Evolutionary conservation across 2,329 filamentous ascomycete species (phyloP), one percentile per base, ranked within the genome.

Genomic region (Zarea fungicola): DNA sequence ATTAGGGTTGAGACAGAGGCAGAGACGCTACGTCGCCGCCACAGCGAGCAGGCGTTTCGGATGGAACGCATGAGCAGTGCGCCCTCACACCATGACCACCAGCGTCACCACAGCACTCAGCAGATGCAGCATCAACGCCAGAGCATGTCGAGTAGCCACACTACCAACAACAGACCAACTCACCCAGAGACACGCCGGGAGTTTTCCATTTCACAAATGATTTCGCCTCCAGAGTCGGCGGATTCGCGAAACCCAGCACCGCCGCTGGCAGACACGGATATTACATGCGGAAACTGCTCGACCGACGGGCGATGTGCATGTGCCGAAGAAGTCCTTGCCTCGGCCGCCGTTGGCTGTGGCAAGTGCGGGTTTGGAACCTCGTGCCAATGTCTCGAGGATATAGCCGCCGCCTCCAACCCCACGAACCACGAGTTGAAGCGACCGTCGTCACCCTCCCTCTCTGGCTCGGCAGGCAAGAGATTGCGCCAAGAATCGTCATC

Each of bases 351-450:
- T 21, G 82, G 80, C 19, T 90, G 85, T 62, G 81, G 77, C 42
- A 81, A 81, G 49, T 90, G 87, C 62, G 78, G 75, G 16, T 67
- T 80, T 7, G 79, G 76, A 40, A 73, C 74, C 7, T 76, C 76
- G 44, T 90, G 87, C 57, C 75, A 81, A 57, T 87, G 84, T 54
- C 73, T 84, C 28, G 72, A 77, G 42, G 78, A 83, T 52, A 82
- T 82, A 48, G 68, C 69, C 11, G 62, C 64, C 32, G 63, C 45
- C 22, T 52, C 65, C 7, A 70, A 72, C 37, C 57, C 55, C 14
- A 50, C 50, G n/a, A n/a, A n/a, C 11, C 55, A 62, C 13, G 61
- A 61, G 5, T 61, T 78, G 29, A 82, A 81, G 65, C 68, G 78
- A 34, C 69, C 76, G 2, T 62, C 66, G 2, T 78, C 77, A 2